Evolutionary conservation across 768 basidiomycete species (phyloP).

Genomic region (Boletales sp.): DNA sequence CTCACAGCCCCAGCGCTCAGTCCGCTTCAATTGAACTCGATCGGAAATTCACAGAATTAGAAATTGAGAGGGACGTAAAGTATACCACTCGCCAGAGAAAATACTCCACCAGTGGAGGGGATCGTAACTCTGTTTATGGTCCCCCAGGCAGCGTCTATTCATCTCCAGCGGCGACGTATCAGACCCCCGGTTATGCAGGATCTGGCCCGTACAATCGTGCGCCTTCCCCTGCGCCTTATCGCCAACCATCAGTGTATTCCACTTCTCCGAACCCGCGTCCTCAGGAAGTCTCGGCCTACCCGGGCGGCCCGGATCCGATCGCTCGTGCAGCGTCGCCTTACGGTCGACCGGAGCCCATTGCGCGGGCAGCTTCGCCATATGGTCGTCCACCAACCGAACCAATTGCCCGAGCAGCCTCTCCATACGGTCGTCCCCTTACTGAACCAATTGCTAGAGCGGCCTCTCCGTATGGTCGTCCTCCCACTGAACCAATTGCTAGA

Average conservation of each 20-base stretch:
- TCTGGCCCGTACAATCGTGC: slow-evolving; percentile 30
- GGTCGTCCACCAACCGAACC: slow-evolving; percentile 22
- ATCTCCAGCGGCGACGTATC: slow-evolving; percentile 27
- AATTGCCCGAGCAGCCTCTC: slow-evolving; percentile 18
- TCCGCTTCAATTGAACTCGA: slow-evolving; percentile 34
- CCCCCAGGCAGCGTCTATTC: slow-evolving; percentile 17
- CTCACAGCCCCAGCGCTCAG: slow-evolving; percentile 22
- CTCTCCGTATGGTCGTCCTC: slow-evolving; percentile 32
- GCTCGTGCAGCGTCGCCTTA: slow-evolving; percentile 33
- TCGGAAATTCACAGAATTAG: slow-evolving; percentile 34
- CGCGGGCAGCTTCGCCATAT: slow-evolving; percentile 32
- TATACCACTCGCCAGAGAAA: slow-evolving; percentile 38
- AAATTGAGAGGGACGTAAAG: slow-evolving; percentile 30
- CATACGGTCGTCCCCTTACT: slow-evolving; percentile 25
- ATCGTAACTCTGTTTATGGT: slow-evolving; percentile 23
- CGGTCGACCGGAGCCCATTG: slow-evolving; percentile 31
- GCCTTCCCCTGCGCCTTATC: slow-evolving; percentile 27
- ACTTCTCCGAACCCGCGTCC: slow-evolving; percentile 49
- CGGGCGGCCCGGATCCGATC: slow-evolving; percentile 34
- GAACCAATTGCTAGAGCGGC: slow-evolving; percentile 19
- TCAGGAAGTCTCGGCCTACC: slow-evolving; percentile 41
- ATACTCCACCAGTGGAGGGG: slow-evolving; percentile 42
- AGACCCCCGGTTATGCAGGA: slow-evolving; percentile 28
- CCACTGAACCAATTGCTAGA: slow-evolving; percentile 38
- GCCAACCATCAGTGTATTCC: slow-evolving; percentile 29